Base-by-base conservation (phyloP, 2,329 filamentous ascomycete species). In the Cordyceps cicadae region DNA sequence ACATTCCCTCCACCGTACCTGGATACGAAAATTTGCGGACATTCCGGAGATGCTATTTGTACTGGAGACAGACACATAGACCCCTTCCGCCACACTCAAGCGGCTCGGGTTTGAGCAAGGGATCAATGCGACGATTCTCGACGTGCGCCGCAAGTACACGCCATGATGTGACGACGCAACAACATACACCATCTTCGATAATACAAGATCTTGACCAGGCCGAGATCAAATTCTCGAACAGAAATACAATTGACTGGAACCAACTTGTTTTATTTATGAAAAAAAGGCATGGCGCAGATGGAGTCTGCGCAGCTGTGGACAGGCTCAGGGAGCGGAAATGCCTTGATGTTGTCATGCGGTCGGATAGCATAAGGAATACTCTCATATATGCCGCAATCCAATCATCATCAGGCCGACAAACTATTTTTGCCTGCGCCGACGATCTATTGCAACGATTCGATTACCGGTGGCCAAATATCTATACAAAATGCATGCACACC, bases 401-500 rank as follows among this genome's bases (percentile, higher is more conserved):
- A 15, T 55, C 68, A 19, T 63, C 69, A 37, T 58, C 53, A 12
- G 67, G 69, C 41, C 66, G 73, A 54, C 59, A 64, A 11, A 52
- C 64, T 24, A 61, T 74, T 45, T 66, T 72, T 55, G 52, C 61
- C n/a, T 63, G 67, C 29, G 70, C 68, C 4, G 62, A 67, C 41
- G 53, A 66, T 69, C 75, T 84, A 60, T 67, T 70, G 34, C 66
- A 70, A 3, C 62, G 70, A 2, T 70, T 76, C 54, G 64, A 68
- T 34, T 74, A 75, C 14, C 68, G 68, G 46, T 84, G 81, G 81
- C 81, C 81, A 1, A 67, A 74, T 14, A 67, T 83, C 2, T 83
- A 84, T 64, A 68, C 70, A n/a, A 77, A 71, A n/a, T 65, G 78
- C 14, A 66, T 85, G 19, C 69, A 74, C 21, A 71, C 72, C 63